Conservation (phyloP, 495 filamentous ascomycete species). For the Podospora didyma region DNA sequence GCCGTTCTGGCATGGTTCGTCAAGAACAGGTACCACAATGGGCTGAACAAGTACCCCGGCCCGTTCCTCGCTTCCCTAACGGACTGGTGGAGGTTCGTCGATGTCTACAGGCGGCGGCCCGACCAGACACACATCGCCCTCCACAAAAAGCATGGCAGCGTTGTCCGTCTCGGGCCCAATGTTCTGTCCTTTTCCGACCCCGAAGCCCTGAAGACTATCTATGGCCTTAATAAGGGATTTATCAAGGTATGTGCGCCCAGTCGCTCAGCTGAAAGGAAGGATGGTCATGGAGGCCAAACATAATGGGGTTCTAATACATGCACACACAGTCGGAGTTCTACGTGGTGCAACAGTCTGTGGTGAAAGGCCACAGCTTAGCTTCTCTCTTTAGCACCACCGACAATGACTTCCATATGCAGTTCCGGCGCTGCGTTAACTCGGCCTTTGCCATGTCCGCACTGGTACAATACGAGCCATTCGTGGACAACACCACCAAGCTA, state of each 20-base stretch:
- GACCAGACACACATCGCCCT: constrained; percentile 63
- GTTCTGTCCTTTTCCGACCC: constrained; percentile 64
- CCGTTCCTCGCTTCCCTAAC: constrained; percentile 65
- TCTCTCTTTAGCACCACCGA: constrained; percentile 78
- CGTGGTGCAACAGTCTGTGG: constrained; percentile 60
- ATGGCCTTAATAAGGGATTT: constrained; percentile 80
- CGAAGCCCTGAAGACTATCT: constrained; percentile 66
- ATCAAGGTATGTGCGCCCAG: constrained; percentile 52
- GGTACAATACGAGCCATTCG: constrained; percentile 69
- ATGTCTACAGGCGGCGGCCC: constrained; percentile 58
- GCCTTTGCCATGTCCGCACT: constrained; percentile 72
- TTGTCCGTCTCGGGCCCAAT: constrained; percentile 68
- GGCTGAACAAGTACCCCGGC: constrained; percentile 62
- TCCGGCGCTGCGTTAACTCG: constrained; percentile 64
- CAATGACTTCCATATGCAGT: constrained; percentile 67
- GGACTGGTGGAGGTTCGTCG: constrained; percentile 64
- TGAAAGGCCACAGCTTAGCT: constrained; percentile 59
- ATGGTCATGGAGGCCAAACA: background rate
- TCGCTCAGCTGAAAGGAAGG: background rate
- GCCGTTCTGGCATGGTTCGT: constrained; percentile 40
- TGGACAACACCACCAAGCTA: constrained; percentile 60
- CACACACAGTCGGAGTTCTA: constrained; percentile 62
- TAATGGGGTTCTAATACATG: too few species aligned
- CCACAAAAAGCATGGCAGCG: constrained; percentile 66
- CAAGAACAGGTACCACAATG: constrained; percentile 55